Evolutionary conservation across 306 rosid genomes (phyloP).

Genomic region (Acacia crassicarpa): DNA sequence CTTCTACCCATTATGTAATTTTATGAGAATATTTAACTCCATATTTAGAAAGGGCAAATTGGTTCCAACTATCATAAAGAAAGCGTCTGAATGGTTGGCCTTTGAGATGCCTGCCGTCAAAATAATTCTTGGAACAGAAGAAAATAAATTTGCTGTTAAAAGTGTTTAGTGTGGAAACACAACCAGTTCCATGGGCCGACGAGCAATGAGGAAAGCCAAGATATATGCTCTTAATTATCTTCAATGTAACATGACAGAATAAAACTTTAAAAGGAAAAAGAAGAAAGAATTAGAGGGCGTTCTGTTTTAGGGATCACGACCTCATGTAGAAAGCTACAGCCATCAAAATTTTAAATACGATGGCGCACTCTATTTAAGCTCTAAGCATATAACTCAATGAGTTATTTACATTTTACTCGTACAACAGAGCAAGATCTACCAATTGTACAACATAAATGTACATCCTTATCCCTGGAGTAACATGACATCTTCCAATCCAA

Average conservation of each 20-base stretch:
- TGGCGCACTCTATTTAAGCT: background rate
- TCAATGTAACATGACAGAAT: background rate
- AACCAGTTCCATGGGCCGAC: background rate
- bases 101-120: background rate
- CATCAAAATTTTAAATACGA: background rate
- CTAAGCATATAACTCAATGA: background rate
- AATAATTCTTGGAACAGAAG: background rate
- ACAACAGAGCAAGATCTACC: conserved; percentile 26
- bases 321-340: background rate
- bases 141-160: background rate
- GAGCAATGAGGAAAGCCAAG: background rate
- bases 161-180: background rate
- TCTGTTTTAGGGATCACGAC: background rate
- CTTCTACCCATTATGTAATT: background rate
- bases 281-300: background rate
- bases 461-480: background rate
- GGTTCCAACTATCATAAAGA: background rate
- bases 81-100: background rate
- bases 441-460: background rate
- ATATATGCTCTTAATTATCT: background rate
- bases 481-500: background rate
- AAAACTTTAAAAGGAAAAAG: background rate
- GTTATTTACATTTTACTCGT: conserved; percentile 12
- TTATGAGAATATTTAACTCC: background rate
- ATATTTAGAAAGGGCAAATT: background rate